Evolutionary conservation across 352 stramenopile genomes (phyloP), one percentile per base, ranked within the genome.

Genomic region (Globisporangium heterothallicum): DNA sequence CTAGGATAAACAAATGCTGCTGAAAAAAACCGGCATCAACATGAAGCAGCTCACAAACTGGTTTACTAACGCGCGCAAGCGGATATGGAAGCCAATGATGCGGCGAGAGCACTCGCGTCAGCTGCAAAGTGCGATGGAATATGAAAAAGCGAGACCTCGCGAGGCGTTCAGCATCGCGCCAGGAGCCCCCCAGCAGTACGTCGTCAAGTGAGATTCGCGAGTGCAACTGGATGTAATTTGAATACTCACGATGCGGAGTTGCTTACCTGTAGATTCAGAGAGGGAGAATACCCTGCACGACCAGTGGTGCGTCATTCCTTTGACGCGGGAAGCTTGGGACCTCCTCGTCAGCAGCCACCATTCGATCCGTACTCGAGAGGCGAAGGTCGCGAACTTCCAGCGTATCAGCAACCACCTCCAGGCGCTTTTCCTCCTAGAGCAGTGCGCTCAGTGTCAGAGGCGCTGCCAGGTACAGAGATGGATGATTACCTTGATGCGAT

Each of bases 1-100:
- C 38, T 45, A 86, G 68, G 84, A 95, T 66, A 95, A 95, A 59
- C 82, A 92, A 76, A 91, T 89, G 82, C 63, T 95, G 55, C 70
- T 92, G 8, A 86, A 89, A 66, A 88, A 91, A 72, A 93, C 85
- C 12, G 84, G 81, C 24, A 91, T 95, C 56, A 93, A 87, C 59
- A 92, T 94, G 84, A 94, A 93, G 64, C 85, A 95, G 66, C 78
- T 95, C 42, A 95, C 84, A 3, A 92, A 95, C 48, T 95, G 85
- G 85, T 94, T 95, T 51, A 95, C 85, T 10, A 95, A 95, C 60
- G 84, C 81, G 1, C 77, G 85, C 34, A 95, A 95, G 51, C 81
- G 85, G 43, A 92, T 95, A 47, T 95, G 85, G 85, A 93, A 92
- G 46, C 84, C 84, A 42, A 92, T 94, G 80, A 94, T 92, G 80